Evolutionary conservation across 371 early-diverging fungal species (phyloP).

Genomic region (Sporodiniella umbellata): DNA sequence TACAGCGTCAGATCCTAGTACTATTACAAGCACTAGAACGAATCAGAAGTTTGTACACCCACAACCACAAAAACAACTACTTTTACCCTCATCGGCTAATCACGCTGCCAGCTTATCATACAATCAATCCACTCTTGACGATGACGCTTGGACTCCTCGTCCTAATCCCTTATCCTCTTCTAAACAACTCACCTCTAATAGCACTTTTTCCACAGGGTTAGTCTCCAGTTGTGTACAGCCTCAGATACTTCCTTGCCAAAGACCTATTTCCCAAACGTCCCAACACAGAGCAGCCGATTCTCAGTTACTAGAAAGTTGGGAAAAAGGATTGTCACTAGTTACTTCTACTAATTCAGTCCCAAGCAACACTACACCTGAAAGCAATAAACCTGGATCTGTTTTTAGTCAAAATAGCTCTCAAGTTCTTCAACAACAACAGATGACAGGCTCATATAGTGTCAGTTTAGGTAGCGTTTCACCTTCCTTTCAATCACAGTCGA

Average conservation of each 20-base stretch:
- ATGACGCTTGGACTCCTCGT: constrained; percentile 56
- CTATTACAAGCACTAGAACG: constrained; percentile 9
- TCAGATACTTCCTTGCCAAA: constrained; percentile 20
- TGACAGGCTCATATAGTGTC: constrained; percentile 1
- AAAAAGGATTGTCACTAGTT: constrained; percentile 15
- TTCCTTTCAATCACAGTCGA: no score
- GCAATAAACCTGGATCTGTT: constrained; percentile 15
- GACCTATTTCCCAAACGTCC: constrained; percentile 27
- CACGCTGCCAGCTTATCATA: neutral
- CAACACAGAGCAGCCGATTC: constrained; percentile 39
- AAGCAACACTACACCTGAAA: neutral
- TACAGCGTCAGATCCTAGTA: constrained; percentile 25
- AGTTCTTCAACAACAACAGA: constrained; percentile 16
- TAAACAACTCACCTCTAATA: neutral
- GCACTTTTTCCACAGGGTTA: neutral
- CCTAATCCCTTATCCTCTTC: constrained; percentile 23
- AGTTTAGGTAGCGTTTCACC: no score
- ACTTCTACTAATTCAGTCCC: constrained; percentile 8
- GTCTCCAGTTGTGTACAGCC: neutral
- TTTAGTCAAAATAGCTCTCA: constrained; percentile 3
- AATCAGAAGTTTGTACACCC: constrained; percentile 28
- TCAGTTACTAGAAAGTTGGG: constrained; percentile 35
- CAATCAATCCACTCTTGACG: constrained; percentile 40
- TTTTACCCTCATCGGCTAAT: neutral
- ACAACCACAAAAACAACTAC: constrained; percentile 12